Base-by-base conservation (phyloP, 2,329 filamentous ascomycete genomes). In the Macroventuria anomochaeta region DNA sequence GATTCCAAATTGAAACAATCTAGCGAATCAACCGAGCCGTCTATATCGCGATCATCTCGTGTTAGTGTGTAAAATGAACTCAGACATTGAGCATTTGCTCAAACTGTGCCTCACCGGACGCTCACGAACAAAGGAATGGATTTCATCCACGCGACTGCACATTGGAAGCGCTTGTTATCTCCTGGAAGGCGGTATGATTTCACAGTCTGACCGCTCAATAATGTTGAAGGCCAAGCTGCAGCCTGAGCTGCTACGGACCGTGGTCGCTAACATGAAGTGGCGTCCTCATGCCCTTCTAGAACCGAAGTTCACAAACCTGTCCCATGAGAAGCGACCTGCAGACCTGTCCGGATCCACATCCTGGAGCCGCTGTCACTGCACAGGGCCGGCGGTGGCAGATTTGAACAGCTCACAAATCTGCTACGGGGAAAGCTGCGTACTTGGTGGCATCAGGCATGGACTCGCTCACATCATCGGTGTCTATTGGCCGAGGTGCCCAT, bases 131-230 rank as follows among this genome's bases (percentile, higher is more conserved):
- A 65, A 68, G 57, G 42, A 47, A 42, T 23, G 7, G 31, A 46
- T 55, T 57, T 58, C 50, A 54, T 44, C 39, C 7, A 34, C 37
- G 36, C 44, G 46, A 51, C 34, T 36, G 43, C 60, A 56, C 41
- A 38, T 59, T 40, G 42, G 53, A 47, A 46, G 55, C 59, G 53
- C 54, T 56, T 62, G 50, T 47, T 17, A 29, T 23, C 40, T 52
- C 15, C 5, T 40, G 28, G 34, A 43, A 58, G 62, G 54, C 61
- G 61, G 61, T 61, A 63, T 51, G 10, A 50, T 70, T 65, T 71
- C 58, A 68, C 57, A 66, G 56, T 57, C 52, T 62, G 64, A 70
- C 68, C 67, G 64, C 68, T 59, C 55, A 51, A 53, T 63, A 54
- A 39, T 28, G 17, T 41, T 54, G 55, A 58, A 56, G 41, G 38